Conservation (phyloP, 2,329 filamentous ascomycete species). For the Cercospora zeina region DNA sequence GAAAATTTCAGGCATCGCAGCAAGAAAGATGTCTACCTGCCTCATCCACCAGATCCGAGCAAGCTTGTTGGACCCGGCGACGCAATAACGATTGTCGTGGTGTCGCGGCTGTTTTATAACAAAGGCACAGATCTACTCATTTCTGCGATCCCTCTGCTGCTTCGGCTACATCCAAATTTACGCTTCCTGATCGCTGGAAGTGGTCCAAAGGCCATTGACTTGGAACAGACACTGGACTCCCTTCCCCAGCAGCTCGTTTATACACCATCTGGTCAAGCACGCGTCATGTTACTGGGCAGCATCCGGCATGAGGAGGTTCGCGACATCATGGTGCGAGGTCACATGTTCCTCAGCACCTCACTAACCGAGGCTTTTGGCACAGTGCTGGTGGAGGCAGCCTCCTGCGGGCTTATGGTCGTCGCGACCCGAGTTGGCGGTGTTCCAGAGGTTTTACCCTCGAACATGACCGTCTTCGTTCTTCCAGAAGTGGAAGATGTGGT, state of each 20-base stretch:
- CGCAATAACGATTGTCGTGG: conserved; percentile 92
- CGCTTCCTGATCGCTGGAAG: conserved; percentile 96
- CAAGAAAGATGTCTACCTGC: conserved; percentile 42
- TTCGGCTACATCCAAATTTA: conserved; percentile 85
- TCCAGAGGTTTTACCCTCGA: conserved; percentile 87
- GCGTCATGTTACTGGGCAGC: conserved; percentile 86
- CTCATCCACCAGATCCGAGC: conserved; percentile 55
- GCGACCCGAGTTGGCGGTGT: conserved; percentile 96
- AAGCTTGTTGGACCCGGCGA: conserved; percentile 77
- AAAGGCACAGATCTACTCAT: conserved; percentile 98
- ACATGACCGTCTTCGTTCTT: conserved; percentile 97
- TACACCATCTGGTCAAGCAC: conserved; percentile 69
- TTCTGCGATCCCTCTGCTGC: conserved; percentile 87
- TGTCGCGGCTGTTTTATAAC: conserved; percentile 97
- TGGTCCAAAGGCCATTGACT: conserved; percentile 92
- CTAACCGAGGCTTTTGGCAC: conserved; percentile 97
- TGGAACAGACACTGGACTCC: conserved; percentile 93
- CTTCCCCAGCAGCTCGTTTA: conserved; percentile 44
- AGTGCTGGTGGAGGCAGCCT: conserved; percentile 95
- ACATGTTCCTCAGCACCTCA: conserved; percentile 94
- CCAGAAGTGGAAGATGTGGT: conserved; percentile 96
- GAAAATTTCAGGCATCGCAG: conserved; percentile 26
- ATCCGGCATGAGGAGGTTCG: conserved; percentile 95
- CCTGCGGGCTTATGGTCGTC: conserved; percentile 93
- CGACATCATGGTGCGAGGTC: conserved; percentile 94